phyloP scores from a whole-genome alignment of 1,284 basidiomycete genomes.

The Trametes versicolor region DNA sequence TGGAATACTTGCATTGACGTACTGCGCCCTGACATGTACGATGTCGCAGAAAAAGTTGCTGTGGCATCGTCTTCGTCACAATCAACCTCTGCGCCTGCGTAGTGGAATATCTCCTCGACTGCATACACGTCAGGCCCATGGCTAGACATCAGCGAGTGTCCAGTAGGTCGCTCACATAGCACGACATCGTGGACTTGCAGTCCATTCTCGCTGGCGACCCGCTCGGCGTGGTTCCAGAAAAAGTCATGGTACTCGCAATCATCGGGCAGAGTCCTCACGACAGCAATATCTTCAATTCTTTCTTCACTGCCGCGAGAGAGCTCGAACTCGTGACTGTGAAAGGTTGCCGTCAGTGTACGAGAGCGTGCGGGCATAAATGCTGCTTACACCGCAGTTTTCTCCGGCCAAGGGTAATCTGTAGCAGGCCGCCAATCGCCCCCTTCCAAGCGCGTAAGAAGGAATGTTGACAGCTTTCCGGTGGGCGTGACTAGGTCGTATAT shows the following conservation, averaged over 20 bases:
- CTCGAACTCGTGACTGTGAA: conserved; percentile 14
- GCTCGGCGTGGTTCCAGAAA: conserved; percentile 27
- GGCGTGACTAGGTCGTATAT: conserved; percentile 23
- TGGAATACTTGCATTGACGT: background rate
- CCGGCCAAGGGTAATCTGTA: conserved; percentile 20
- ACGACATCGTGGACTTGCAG: conserved; percentile 20
- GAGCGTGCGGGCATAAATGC: background rate
- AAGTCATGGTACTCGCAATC: conserved; percentile 28
- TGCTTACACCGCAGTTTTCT: conserved; percentile 10
- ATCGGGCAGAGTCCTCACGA: conserved; percentile 24
- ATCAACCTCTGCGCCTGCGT: conserved; percentile 13
- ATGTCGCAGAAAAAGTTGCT: background rate
- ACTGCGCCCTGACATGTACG: background rate
- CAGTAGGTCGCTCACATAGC: conserved; percentile 11
- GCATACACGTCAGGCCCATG: background rate
- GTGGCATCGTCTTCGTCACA: background rate
- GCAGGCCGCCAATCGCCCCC: conserved; percentile 21
- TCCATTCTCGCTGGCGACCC: conserved; percentile 8
- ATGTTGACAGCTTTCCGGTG: conserved; percentile 23
- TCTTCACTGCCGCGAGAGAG: background rate
- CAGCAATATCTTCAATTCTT: conserved; percentile 20
- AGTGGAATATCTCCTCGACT: conserved; percentile 28
- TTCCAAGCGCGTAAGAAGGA: conserved; percentile 9
- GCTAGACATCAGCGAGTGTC: background rate
- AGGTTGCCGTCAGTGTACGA: background rate